These are phyloP conservation scores for Colletotrichum theobromicola DNA, from an alignment of 2,329 filamentous ascomycete genomes.

Conservation along the genomic window DNA sequence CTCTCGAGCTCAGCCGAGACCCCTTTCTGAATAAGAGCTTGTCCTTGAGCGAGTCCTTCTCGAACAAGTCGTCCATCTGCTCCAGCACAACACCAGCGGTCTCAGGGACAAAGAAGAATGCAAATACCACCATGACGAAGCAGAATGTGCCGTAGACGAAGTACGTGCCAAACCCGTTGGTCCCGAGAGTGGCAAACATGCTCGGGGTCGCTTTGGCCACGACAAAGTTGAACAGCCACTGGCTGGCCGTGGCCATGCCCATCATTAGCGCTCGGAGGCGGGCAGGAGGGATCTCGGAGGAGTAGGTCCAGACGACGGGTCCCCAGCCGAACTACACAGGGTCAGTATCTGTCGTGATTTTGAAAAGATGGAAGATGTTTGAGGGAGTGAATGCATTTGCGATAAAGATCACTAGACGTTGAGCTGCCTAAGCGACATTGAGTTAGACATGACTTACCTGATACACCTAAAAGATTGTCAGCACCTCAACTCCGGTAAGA, in stretches of 20 bases:
- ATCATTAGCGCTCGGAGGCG: conserved; percentile 65
- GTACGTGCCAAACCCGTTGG: conserved; percentile 49
- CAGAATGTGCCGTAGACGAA: conserved; percentile 65
- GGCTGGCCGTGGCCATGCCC: conserved; percentile 63
- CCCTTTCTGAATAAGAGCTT: not conserved
- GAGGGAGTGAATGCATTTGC: not conserved
- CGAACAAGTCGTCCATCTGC: conserved; percentile 35
- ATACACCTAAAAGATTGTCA: not conserved
- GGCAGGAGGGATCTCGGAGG: conserved; percentile 66
- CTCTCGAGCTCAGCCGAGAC: not conserved
- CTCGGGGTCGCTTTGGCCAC: conserved; percentile 64
- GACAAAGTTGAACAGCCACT: conserved; percentile 70
- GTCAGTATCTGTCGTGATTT: not conserved
- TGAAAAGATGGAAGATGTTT: not conserved
- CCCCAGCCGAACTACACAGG: conserved; percentile 53
- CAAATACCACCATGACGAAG: conserved; percentile 59
- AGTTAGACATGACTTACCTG: not conserved
- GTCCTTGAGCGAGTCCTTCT: not conserved
- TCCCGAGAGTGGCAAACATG: conserved; percentile 54
- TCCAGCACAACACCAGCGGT: conserved; percentile 43
- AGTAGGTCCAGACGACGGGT: conserved; percentile 55
- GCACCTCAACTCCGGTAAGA: not conserved
- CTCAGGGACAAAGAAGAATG: conserved; percentile 49
- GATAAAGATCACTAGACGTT: not conserved
- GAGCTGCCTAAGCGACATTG: rapidly evolving